phyloP scores from a whole-genome alignment of 1,139 yeast species.

The Komagataea norvegica region DNA sequence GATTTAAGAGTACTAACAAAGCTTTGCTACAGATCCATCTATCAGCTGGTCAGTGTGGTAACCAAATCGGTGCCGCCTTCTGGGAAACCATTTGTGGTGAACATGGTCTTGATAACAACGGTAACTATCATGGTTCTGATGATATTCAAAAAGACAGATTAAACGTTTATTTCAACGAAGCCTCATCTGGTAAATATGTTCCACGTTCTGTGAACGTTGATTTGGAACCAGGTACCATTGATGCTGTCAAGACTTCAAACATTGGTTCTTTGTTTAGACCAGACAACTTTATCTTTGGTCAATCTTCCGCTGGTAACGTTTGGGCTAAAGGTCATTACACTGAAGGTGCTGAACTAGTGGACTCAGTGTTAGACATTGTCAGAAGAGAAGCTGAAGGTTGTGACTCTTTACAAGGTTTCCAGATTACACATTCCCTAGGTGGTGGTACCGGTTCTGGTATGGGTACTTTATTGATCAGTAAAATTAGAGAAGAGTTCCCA shows the following conservation, averaged over 20 bases:
- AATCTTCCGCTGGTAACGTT: constrained; percentile 98
- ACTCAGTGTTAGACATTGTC: constrained; percentile 89
- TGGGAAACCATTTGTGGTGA: constrained; percentile 98
- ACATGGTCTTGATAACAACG: constrained; percentile 87
- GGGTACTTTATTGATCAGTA: constrained; percentile 91
- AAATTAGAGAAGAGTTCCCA: constrained; percentile 88
- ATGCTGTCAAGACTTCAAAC: constrained; percentile 91
- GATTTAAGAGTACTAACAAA: constrained; percentile 7
- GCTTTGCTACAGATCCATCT: constrained; percentile 63
- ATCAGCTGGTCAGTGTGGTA: constrained; percentile 99
- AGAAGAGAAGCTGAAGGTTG: constrained; percentile 97
- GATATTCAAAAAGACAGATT: constrained; percentile 86
- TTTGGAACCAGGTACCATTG: constrained; percentile 96
- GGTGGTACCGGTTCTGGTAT: constrained; percentile 99
- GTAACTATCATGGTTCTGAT: constrained; percentile 65
- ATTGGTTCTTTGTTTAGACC: constrained; percentile 95
- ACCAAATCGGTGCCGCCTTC: constrained; percentile 97
- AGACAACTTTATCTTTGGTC: constrained; percentile 93
- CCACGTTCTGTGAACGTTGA: constrained; percentile 98
- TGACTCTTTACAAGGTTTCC: constrained; percentile 95
- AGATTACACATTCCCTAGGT: constrained; percentile 95
- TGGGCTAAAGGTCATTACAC: constrained; percentile 99
- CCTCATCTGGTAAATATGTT: constrained; percentile 93
- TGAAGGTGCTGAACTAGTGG: constrained; percentile 91
- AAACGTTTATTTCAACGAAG: constrained; percentile 92